A percentile compares a stretch with the other conserved stretches of the same genome.
Conservation (phyloP, 257 asterid species). For the Solanum ossicruentum region DNA sequence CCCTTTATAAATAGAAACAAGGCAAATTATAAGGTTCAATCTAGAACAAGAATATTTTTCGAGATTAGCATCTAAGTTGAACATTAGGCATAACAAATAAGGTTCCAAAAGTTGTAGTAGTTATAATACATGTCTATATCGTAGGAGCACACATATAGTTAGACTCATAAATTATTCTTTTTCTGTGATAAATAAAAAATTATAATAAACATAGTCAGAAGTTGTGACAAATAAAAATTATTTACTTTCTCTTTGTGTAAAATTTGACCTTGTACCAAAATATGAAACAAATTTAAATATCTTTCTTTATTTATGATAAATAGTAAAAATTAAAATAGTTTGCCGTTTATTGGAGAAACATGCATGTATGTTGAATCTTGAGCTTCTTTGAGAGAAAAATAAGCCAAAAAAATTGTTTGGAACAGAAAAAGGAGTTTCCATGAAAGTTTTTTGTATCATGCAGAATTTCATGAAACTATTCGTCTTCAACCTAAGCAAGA, state of each 20-base stretch:
- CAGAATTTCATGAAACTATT: background rate
- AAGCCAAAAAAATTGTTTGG: background rate
- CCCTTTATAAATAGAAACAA: conserved; percentile 17
- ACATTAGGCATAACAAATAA: background rate
- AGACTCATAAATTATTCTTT: background rate
- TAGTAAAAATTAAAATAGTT: background rate
- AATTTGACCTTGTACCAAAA: background rate
- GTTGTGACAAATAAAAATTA: background rate
- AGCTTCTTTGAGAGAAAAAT: background rate
- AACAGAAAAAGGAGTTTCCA: background rate
- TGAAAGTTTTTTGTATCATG: background rate
- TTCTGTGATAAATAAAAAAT: background rate
- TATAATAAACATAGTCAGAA: background rate
- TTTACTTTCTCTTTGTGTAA: background rate
- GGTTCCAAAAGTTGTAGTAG: background rate
- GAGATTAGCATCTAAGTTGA: background rate
- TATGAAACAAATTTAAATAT: background rate
- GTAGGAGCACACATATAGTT: background rate
- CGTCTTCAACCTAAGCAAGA: background rate
- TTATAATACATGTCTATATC: background rate
- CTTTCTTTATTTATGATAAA: background rate
- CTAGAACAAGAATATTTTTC: background rate
- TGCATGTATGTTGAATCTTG: background rate
- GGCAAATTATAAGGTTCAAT: background rate
- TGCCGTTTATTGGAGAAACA: background rate